Base-by-base conservation (phyloP, 805 yeast species). In the Lachancea nothofagi region DNA sequence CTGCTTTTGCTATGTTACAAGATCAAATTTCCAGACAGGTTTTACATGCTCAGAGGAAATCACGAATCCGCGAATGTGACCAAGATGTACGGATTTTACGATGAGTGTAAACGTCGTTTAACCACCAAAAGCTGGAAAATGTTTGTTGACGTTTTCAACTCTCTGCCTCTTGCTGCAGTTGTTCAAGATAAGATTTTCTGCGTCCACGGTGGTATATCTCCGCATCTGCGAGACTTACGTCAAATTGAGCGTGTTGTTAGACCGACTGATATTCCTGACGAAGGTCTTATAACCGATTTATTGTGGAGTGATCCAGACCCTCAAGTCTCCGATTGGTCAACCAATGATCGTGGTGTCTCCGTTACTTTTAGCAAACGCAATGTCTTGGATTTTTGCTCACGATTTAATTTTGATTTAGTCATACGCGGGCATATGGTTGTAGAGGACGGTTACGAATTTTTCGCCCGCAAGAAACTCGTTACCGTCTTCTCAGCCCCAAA, bases 21-120 rank as follows among this genome's bases (percentile, higher is more conserved):
- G 65, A 86, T 93, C 64, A 90, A 90, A 63, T 90, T 87, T 56
- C 96, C 96, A 1, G 96, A 93, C 54, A 90, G 93, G 66, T 89
- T 93, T 62, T 93, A 93, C 62, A 69, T 93, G 54, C 70, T 93
- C 39, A 70, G 98, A 49, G 98, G 98, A 21, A 93, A 93, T 65
- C 98, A 93, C 66, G 98, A 93, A 66, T 86, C 96, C 60, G 97
- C 98, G 15, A 86, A 86, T 57, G 94, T 93, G 41, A 90, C 97
- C 2, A 77, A 95, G 49, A 95, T 93, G 44, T 93, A 93, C 64
- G 98, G 98, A 4, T 93, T 93, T 55, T 93, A 87, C 62, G 98
- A 93, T 65, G 98, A 93, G 64, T 93, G 98, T 70, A 93, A 93
- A 61, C 75, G 98, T 53, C 68, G 98, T 41, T 78, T 94, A 54